Conservation (phyloP, 2,329 filamentous ascomycete species). For the Claviceps cyperi region DNA sequence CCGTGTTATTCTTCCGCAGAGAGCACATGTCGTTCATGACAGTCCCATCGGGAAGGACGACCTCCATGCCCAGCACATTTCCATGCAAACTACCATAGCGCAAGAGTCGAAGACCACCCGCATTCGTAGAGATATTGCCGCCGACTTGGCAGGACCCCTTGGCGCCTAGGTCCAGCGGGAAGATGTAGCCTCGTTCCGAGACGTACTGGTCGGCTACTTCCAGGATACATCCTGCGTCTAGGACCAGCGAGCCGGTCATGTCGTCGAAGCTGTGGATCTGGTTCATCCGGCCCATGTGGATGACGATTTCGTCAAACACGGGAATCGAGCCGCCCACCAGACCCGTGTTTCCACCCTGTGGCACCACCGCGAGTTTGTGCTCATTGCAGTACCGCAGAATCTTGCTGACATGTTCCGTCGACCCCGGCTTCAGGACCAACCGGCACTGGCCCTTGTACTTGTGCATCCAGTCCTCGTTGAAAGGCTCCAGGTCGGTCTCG, state of each 20-base stretch:
- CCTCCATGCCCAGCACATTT: slow-evolving; percentile 82
- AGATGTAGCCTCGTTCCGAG: slow-evolving; percentile 71
- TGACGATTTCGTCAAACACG: slow-evolving; percentile 94
- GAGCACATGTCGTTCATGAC: slow-evolving; percentile 78
- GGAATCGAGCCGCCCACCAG: slow-evolving; percentile 91
- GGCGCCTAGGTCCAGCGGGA: slow-evolving; percentile 91
- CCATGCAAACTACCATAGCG: slow-evolving; percentile 92
- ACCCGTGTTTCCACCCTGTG: slow-evolving; percentile 93
- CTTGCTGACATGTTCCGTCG: slow-evolving; percentile 77
- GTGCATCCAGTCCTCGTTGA: slow-evolving; percentile 98
- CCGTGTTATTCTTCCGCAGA: slow-evolving; percentile 95
- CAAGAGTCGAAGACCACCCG: slow-evolving; percentile 76
- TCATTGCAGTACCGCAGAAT: slow-evolving; percentile 93
- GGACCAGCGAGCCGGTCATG: slow-evolving; percentile 78
- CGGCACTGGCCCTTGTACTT: slow-evolving; percentile 89
- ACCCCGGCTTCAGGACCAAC: slow-evolving; percentile 73
- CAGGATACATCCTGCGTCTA: slow-evolving; percentile 80
- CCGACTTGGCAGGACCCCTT: slow-evolving; percentile 96
- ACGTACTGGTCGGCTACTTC: slow-evolving; percentile 80
- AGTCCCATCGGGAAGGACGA: slow-evolving; percentile 84
- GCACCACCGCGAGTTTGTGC: slow-evolving; percentile 80
- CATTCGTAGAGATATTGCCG: slow-evolving; percentile 91
- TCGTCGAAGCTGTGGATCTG: slow-evolving; percentile 83
- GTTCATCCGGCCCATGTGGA: slow-evolving; percentile 86
- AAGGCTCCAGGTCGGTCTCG: slow-evolving; percentile 71